These are phyloP conservation scores for Orbilia ellipsospora DNA, from an alignment of 2,329 filamentous ascomycete genomes.

Conservation along the genomic window DNA sequence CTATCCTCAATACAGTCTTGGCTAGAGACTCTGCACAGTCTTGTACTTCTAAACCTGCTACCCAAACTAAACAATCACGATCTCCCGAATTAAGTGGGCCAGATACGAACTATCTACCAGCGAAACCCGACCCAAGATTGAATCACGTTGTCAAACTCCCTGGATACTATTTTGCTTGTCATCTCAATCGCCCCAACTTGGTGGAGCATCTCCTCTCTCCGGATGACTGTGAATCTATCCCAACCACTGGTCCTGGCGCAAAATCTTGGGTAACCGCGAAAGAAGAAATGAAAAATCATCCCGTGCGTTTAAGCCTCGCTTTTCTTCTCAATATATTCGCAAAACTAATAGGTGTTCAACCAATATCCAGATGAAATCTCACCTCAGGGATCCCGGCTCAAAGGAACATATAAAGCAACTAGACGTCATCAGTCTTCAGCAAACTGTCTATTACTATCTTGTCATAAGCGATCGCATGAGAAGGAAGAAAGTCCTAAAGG, in stretches of 20 bases:
- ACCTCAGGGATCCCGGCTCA: slow-evolving; percentile 9
- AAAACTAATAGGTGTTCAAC: neutral
- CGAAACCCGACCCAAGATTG: neutral
- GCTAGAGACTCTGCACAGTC: neutral
- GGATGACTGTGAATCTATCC: slow-evolving; percentile 19
- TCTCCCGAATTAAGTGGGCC: neutral
- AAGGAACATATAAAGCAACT: slow-evolving; percentile 42
- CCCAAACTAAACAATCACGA: neutral
- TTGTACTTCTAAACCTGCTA: neutral
- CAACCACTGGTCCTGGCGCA: slow-evolving; percentile 31
- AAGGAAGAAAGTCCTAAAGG: slow-evolving; percentile 13
- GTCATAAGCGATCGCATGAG: slow-evolving; percentile 24
- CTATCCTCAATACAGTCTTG: neutral
- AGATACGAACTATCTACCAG: no score
- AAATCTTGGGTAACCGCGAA: slow-evolving; percentile 40
- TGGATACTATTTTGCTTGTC: slow-evolving; percentile 32
- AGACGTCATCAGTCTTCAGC: slow-evolving; percentile 24
- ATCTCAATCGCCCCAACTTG: slow-evolving; percentile 15
- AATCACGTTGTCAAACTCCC: neutral
- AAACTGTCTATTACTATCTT: slow-evolving; percentile 44
- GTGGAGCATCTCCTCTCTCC: slow-evolving; percentile 20
- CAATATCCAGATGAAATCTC: slow-evolving; percentile 16
- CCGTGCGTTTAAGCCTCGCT: slow-evolving; percentile 6
- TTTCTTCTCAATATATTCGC: no score
- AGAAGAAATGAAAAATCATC: slow-evolving; percentile 19